Conservation (phyloP, 495 filamentous ascomycete genomes). For the Aspergillus coremiiformis region DNA sequence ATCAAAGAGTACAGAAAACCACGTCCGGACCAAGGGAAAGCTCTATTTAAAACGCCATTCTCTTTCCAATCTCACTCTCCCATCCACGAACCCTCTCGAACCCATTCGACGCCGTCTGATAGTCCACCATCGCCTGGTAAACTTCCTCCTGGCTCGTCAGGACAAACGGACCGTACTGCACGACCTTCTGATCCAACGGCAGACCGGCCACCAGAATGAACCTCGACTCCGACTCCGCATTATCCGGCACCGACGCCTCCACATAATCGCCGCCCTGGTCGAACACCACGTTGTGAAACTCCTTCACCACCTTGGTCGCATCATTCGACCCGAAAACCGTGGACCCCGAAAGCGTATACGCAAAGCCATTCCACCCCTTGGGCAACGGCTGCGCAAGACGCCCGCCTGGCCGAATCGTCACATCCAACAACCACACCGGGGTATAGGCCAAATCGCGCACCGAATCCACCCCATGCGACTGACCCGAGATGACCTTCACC, state of each 20-base stretch:
- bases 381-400: conserved; percentile 67
- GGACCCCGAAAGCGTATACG: conserved; percentile 68
- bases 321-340: conserved; percentile 58
- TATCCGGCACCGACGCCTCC: conserved; percentile 58
- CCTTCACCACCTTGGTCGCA: conserved; percentile 48
- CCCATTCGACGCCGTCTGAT: conserved; percentile 73
- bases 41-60: conserved; percentile 42
- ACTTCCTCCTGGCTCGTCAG: conserved; percentile 77
- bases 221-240: conserved; percentile 55
- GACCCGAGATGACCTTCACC: conserved; percentile 85
- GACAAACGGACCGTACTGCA: conserved; percentile 96
- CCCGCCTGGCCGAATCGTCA: conserved; percentile 74
- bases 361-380: conserved; percentile 83
- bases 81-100: conserved; percentile 82
- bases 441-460: conserved; percentile 90
- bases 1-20: conserved; percentile 5
- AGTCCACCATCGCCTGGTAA: conserved; percentile 85
- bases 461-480: conserved; percentile 72
- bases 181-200: conserved; percentile 82
- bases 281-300: conserved; percentile 89
- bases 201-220: conserved; percentile 81
- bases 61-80: conserved; percentile 91
- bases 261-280: conserved; percentile 70
- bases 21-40: background rate
- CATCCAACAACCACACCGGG: conserved; percentile 87